phyloP scores from a whole-genome alignment of 495 filamentous ascomycete species.

The Trichoderma virens region DNA sequence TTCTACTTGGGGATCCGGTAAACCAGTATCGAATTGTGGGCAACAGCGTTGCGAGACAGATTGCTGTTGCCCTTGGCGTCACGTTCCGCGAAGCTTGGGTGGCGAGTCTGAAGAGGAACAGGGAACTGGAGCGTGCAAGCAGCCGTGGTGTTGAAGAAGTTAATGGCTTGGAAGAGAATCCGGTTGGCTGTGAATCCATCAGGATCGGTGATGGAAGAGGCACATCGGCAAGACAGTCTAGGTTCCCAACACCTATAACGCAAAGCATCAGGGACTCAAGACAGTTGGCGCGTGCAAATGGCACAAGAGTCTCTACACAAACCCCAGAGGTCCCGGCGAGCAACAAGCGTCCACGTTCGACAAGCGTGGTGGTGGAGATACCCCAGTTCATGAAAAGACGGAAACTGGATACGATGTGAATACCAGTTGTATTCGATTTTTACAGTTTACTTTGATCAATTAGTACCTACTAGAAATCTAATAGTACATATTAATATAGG shows the following conservation, averaged over 20 bases:
- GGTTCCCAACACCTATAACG: not conserved
- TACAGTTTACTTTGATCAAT: too few relatives aligned
- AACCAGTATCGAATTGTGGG: slow-evolving; percentile 57
- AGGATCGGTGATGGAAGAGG: not conserved
- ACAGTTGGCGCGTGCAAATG: not conserved
- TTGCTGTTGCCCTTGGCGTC: slow-evolving; percentile 55
- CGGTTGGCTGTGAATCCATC: not conserved
- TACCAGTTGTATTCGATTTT: too few relatives aligned
- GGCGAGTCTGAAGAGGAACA: slow-evolving; percentile 19
- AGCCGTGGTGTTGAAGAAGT: not conserved
- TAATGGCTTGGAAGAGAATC: not conserved
- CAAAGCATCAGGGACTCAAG: not conserved
- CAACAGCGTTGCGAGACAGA: slow-evolving; percentile 61
- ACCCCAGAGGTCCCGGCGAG: not conserved
- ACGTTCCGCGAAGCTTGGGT: slow-evolving; percentile 52
- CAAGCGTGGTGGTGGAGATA: not conserved
- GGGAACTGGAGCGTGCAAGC: not conserved
- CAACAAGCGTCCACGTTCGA: not conserved
- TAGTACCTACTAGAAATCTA: too few relatives aligned
- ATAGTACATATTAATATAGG: too few relatives aligned
- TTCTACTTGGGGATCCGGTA: slow-evolving; percentile 46
- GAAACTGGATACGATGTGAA: not conserved
- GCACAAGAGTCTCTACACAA: not conserved
- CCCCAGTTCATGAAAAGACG: not conserved
- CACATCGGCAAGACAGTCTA: not conserved